These are phyloP conservation scores for Phaseolus lunatus DNA, from an alignment of 306 rosid species.

Conservation along the genomic window DNA sequence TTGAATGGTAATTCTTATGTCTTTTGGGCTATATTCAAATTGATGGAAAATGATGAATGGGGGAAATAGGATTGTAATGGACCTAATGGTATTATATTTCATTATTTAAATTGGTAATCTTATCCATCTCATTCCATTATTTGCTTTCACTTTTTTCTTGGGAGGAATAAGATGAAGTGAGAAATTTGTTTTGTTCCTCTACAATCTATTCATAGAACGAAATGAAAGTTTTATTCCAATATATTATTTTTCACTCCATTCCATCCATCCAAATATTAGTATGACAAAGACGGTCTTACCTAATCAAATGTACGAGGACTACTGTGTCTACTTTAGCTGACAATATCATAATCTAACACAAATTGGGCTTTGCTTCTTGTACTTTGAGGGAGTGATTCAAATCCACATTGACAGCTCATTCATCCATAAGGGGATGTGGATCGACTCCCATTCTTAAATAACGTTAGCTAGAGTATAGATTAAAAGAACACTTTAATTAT, in stretches of 20 bases:
- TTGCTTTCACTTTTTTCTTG: neutral
- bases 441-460: neutral
- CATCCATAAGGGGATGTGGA: neutral
- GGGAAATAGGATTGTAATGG: neutral
- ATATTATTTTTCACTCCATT: neutral
- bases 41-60: neutral
- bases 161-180: neutral
- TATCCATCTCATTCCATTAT: neutral
- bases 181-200: neutral
- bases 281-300: neutral
- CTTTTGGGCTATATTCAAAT: neutral
- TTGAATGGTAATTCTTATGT: neutral
- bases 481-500: neutral
- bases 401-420: slow-evolving; percentile 5
- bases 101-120: neutral
- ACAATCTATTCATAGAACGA: neutral
- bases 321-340: neutral
- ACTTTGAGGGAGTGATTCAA: slow-evolving; percentile 1
- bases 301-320: slow-evolving; percentile 19
- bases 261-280: neutral
- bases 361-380: neutral
- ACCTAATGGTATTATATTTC: neutral
- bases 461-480: neutral
- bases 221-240: neutral
- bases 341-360: neutral